Evolutionary conservation across 371 early-diverging fungal genomes (phyloP).

Genomic region (Mortierella sp.): DNA sequence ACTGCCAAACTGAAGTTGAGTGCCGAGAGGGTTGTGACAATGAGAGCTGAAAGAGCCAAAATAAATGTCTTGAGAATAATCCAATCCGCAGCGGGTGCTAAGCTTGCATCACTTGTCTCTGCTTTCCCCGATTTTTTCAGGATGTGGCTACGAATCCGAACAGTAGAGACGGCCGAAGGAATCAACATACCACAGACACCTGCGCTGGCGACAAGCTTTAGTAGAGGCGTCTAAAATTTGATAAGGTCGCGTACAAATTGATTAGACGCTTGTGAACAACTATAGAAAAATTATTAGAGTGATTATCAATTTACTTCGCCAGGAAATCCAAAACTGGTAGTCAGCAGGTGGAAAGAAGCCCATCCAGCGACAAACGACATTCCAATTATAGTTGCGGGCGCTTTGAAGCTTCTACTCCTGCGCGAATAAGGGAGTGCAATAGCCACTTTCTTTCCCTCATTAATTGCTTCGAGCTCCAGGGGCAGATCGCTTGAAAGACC

Average conservation of each 20-base stretch:
- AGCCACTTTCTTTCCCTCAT: slow-evolving; percentile 10
- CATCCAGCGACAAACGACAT: slow-evolving; percentile 41
- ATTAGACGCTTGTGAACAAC: neutral
- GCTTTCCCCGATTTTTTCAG: slow-evolving; percentile 6
- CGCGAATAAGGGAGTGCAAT: slow-evolving; percentile 40
- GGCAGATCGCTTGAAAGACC: slow-evolving; percentile 50
- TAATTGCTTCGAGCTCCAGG: slow-evolving; percentile 26
- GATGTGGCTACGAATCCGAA: slow-evolving; percentile 26
- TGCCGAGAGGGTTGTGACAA: slow-evolving; percentile 81
- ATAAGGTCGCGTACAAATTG: neutral
- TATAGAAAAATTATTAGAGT: neutral
- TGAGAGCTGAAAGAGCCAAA: slow-evolving; percentile 75
- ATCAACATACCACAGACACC: slow-evolving; percentile 47
- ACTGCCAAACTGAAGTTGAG: slow-evolving; percentile 90
- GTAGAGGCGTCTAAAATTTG: slow-evolving; percentile 34
- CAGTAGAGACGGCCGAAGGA: slow-evolving; percentile 38
- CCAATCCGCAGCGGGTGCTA: slow-evolving; percentile 56
- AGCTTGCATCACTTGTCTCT: slow-evolving; percentile 5
- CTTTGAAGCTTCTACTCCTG: slow-evolving; percentile 33
- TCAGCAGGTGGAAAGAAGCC: slow-evolving; percentile 38
- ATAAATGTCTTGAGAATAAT: slow-evolving; percentile 78
- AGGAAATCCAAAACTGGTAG: slow-evolving; percentile 37
- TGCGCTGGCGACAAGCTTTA: slow-evolving; percentile 38
- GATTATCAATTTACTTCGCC: slow-evolving; percentile 28
- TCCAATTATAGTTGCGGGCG: slow-evolving; percentile 18